These are phyloP conservation scores for Nakazawaea pomicola DNA, from an alignment of 805 yeast genomes.

Conservation along the genomic window DNA sequence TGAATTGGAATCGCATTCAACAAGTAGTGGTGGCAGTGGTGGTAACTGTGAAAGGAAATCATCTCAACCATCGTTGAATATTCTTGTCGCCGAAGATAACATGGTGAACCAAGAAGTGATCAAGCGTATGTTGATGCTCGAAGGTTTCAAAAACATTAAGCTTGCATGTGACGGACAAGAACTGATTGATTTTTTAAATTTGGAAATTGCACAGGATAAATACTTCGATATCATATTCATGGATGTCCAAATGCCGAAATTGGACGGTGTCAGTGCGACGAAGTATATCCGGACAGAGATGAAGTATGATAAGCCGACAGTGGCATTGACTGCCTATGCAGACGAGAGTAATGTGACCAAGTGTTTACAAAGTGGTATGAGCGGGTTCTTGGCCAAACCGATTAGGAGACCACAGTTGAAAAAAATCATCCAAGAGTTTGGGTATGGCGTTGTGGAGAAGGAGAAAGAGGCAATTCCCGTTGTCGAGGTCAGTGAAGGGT, in stretches of 20 bases:
- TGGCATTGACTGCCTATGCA: conserved; percentile 93
- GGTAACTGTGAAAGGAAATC: no score
- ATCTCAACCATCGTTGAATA: conserved; percentile 37
- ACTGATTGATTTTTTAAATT: conserved; percentile 65
- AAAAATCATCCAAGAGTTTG: conserved; percentile 45
- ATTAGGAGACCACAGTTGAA: conserved; percentile 66
- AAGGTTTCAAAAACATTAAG: conserved; percentile 67
- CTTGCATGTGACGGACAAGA: conserved; percentile 90
- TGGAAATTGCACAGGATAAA: conserved; percentile 34
- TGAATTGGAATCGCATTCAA: no score
- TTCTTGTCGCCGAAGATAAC: conserved; percentile 93
- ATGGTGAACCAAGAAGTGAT: conserved; percentile 92
- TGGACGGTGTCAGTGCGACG: conserved; percentile 88
- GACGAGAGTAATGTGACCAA: conserved; percentile 85
- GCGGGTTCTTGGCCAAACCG: conserved; percentile 87
- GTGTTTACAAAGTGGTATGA: conserved; percentile 88
- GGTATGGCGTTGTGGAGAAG: background rate
- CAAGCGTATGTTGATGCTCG: conserved; percentile 78
- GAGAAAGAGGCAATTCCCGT: conserved; percentile 18
- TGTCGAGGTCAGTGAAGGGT: no score
- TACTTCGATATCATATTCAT: conserved; percentile 75
- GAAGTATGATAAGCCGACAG: conserved; percentile 67
- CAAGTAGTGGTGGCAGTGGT: no score
- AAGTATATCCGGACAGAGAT: conserved; percentile 60
- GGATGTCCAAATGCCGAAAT: conserved; percentile 95